These are phyloP conservation scores for Penicillium goetzii DNA, from an alignment of 495 filamentous ascomycete species.

Conservation along the genomic window DNA sequence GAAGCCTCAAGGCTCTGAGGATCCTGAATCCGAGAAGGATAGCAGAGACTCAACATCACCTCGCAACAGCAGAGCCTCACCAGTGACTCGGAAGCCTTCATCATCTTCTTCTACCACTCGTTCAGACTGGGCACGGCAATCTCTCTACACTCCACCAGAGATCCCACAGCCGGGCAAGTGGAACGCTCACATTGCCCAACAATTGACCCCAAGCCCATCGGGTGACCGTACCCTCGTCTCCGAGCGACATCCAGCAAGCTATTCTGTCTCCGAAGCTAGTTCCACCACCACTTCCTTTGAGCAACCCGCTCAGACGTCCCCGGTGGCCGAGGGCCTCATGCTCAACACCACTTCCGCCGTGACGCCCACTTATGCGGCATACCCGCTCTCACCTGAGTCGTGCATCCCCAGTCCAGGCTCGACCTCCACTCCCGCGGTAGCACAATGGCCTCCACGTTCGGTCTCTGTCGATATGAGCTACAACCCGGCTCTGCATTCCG, in stretches of 20 bases:
- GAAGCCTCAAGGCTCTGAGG: conserved; percentile 36
- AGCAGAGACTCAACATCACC: conserved; percentile 32
- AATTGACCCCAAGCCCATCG: conserved; percentile 34
- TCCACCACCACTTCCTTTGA: conserved; percentile 37
- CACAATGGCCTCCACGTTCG: conserved; percentile 27
- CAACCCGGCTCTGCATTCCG: conserved; percentile 25
- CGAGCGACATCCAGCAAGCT: conserved; percentile 23
- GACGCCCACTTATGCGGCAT: conserved; percentile 29
- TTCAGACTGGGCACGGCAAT: conserved; percentile 19
- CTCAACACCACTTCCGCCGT: conserved; percentile 30
- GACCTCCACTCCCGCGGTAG: conserved; percentile 17
- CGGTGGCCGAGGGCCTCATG: conserved; percentile 24
- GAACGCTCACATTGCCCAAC: conserved; percentile 29
- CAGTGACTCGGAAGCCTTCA: conserved; percentile 11
- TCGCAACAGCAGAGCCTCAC: conserved; percentile 19
- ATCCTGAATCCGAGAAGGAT: conserved; percentile 35
- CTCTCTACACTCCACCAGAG: conserved; percentile 24
- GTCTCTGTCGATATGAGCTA: conserved; percentile 33
- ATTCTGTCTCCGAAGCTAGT: conserved; percentile 20
- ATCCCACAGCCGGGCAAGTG: conserved; percentile 30
- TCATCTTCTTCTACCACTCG: conserved; percentile 10
- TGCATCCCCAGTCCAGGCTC: conserved; percentile 31
- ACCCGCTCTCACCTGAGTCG: conserved; percentile 35
- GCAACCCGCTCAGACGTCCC: conserved; percentile 36
- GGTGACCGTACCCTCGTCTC: conserved; percentile 30